Evolutionary conservation across 192 early-diverging fungal genomes (phyloP).

Genomic region (Radiomyces spectabilis): DNA sequence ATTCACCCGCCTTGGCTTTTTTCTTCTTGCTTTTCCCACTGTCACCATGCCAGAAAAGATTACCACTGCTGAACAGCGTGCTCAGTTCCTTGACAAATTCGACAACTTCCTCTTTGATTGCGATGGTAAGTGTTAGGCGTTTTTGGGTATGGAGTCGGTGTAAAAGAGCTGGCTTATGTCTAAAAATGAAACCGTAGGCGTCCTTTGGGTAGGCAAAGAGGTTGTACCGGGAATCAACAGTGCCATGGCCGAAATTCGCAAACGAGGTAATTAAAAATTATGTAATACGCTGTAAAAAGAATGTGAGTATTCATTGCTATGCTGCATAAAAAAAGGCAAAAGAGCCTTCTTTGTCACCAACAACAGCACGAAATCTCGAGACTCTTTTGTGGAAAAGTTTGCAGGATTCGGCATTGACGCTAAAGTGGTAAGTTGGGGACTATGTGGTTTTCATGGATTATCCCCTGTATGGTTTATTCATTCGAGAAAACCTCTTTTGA

Average conservation of each 20-base stretch:
- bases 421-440: constrained; percentile 41
- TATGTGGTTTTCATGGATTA: too few relatives aligned
- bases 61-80: constrained; percentile 38
- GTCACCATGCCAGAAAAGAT: constrained; percentile 22
- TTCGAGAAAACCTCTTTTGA: background rate
- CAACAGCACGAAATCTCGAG: constrained; percentile 88
- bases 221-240: constrained; percentile 61
- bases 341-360: constrained; percentile 95
- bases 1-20: too few relatives aligned
- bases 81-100: constrained; percentile 61
- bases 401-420: constrained; percentile 72
- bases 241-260: constrained; percentile 66
- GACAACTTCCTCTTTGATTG: constrained; percentile 97
- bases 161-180: too few relatives aligned
- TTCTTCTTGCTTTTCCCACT: background rate
- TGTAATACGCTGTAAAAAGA: background rate
- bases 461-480: too few relatives aligned
- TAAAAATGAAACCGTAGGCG: constrained; percentile 43
- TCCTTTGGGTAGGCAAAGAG: constrained; percentile 81
- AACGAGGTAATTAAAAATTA: constrained; percentile 36
- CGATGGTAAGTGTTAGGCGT: constrained; percentile 61
- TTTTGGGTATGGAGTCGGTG: too few relatives aligned
- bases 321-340: constrained; percentile 51
- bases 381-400: constrained; percentile 79
- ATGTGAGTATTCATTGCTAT: background rate